Conservation (phyloP, 2,329 filamentous ascomycete species). For the Anthostomella pinea region DNA sequence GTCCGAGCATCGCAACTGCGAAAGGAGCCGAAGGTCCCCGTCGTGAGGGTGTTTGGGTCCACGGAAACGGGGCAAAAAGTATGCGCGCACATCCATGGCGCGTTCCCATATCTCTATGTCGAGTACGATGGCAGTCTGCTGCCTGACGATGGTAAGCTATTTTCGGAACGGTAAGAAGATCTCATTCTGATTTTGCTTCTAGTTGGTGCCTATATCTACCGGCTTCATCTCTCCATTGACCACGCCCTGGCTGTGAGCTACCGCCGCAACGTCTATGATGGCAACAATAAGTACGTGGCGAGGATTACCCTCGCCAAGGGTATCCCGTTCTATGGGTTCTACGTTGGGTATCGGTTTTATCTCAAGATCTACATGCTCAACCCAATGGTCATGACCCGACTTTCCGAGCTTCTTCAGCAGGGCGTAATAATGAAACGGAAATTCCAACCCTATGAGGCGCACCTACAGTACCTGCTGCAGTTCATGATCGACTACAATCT, state of each 20-base stretch:
- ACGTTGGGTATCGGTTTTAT: conserved; percentile 87
- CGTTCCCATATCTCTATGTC: conserved; percentile 92
- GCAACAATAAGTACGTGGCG: conserved; percentile 71
- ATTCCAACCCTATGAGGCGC: conserved; percentile 91
- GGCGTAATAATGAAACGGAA: conserved; percentile 79
- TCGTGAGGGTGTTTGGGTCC: conserved; percentile 87
- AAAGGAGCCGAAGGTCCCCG: conserved; percentile 71
- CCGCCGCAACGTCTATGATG: conserved; percentile 68
- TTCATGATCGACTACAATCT: conserved; percentile 99
- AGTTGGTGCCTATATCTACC: conserved; percentile 75
- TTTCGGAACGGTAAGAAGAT: conserved; percentile 18
- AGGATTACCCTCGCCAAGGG: conserved; percentile 91
- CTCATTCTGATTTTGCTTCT: conserved; percentile 8
- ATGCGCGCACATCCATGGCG: conserved; percentile 92
- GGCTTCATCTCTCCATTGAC: conserved; percentile 83
- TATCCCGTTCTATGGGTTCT: conserved; percentile 91
- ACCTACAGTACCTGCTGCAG: conserved; percentile 87
- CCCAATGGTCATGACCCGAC: conserved; percentile 78
- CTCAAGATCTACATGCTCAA: conserved; percentile 95
- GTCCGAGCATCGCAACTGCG: conserved; percentile 55
- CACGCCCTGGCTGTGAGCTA: conserved; percentile 86
- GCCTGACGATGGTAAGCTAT: conserved; percentile 60
- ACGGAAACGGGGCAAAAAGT: conserved; percentile 95
- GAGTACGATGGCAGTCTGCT: conserved; percentile 73
- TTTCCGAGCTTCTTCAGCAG: conserved; percentile 83